Evolutionary conservation across 169 alveolate species (phyloP), one percentile per base, ranked within the genome.

Genomic region (Cryptosporidium xiaoi): DNA sequence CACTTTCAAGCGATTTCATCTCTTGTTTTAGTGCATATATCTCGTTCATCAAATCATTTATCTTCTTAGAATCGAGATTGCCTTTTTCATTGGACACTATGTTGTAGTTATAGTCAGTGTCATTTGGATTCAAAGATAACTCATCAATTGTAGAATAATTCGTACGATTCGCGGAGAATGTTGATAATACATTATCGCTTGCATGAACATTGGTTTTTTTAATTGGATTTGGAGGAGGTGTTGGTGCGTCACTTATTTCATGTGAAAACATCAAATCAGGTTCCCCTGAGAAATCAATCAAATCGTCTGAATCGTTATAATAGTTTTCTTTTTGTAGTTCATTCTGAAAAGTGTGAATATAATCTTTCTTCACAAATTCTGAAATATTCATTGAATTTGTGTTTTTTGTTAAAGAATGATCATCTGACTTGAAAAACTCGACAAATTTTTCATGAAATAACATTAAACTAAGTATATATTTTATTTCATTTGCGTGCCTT

Each of bases 141-240:
- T 62, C 50, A 62, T 62, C 68, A 8, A 18, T 27, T 18, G 6
- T 31, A 6, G 27, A n/a, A 16, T 16, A 33, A 6, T 18, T n/a
- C 13, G 1, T 62, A n/a, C 6, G 8, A 15, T 62, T 33, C 6
- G 8, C 18, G 8, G 51, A 33, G 15, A 27, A 62, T 16, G 6
- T 13, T 6, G 68, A 13, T 62, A 18, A 33, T 5, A 62, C 36
- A 62, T 18, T n/a, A 33, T 27, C 18, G 1, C 31, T 3, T 6
- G 12, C 18, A 10, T n/a, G 48, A 62, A 29, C 50, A 10, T 60
- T 31, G 16, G 7, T 16, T 58, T 56, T 60, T 58, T 50, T 29
- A 24, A 77, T 58, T 6, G 85, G 85, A 40, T 77, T 40, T 12
- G 85, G 85, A 18, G 85, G 85, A 53, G 85, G 85, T 20, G 51